A percentile compares a stretch with the other conserved stretches of the same genome.
These are phyloP conservation scores for Fusarium sp. DNA, from an alignment of 2,329 filamentous ascomycete species.

Conservation along the genomic window DNA sequence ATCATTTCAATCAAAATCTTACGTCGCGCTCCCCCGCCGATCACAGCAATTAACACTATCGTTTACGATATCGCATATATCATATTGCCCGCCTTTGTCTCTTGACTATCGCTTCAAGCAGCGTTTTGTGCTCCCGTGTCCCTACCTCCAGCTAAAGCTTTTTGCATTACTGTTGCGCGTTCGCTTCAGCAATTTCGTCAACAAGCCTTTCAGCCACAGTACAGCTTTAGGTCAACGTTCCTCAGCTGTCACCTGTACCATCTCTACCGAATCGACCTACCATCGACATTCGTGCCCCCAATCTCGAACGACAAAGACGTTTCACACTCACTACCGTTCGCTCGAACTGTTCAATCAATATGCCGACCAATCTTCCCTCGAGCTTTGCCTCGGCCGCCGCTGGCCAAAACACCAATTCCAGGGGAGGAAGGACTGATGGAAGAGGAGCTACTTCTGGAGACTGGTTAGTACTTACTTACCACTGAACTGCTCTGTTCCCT, in stretches of 20 bases:
- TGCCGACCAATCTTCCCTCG: slow-evolving; percentile 83
- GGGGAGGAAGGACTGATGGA: slow-evolving; percentile 69
- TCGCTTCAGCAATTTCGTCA: slow-evolving; percentile 28
- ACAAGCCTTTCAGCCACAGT: slow-evolving; percentile 32
- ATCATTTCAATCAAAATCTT: slow-evolving; percentile 8
- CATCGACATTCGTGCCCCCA: slow-evolving; percentile 38
- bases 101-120: slow-evolving; percentile 39
- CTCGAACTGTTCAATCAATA: slow-evolving; percentile 50
- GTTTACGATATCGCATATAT: slow-evolving; percentile 41
- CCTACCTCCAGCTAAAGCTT: slow-evolving; percentile 32
- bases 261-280: slow-evolving; percentile 22
- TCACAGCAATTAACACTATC: slow-evolving; percentile 36
- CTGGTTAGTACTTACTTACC: slow-evolving; percentile 69
- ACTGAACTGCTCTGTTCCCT: slow-evolving; percentile 20
- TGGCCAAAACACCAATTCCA: slow-evolving; percentile 74
- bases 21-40: slow-evolving; percentile 41
- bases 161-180: slow-evolving; percentile 30
- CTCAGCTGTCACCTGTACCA: slow-evolving; percentile 27
- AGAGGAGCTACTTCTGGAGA: slow-evolving; percentile 72
- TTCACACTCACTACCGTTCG: slow-evolving; percentile 26
- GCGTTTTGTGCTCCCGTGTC: slow-evolving; percentile 43
- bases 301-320: slow-evolving; percentile 41
- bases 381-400: slow-evolving; percentile 88
- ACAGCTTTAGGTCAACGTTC: slow-evolving; percentile 28
- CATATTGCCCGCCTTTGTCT: slow-evolving; percentile 36